Evolutionary conservation across 306 rosid genomes (phyloP).

Genomic region (barrel medic (Medicago truncatula)): DNA sequence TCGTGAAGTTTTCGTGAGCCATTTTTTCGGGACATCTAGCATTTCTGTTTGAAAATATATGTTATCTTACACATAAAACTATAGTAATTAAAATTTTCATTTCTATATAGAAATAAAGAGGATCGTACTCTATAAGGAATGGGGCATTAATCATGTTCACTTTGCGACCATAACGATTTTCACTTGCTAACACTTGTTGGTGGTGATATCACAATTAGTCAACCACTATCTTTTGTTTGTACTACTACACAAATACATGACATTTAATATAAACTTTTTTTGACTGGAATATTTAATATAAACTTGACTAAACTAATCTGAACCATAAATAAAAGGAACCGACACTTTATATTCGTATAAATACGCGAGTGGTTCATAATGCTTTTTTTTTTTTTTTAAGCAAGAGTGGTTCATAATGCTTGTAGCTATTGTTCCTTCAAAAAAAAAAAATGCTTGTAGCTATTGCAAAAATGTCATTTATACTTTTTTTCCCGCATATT

Average conservation of each 20-base stretch:
- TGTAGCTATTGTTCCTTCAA: background rate
- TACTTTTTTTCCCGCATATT: too few relatives aligned
- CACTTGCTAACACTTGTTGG: background rate
- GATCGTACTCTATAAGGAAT: too few relatives aligned
- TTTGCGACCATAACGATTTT: too few relatives aligned
- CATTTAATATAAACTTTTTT: background rate
- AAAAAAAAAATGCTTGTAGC: background rate
- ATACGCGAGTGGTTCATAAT: background rate
- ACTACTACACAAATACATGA: background rate
- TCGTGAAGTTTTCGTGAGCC: too few relatives aligned
- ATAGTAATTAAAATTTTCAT: too few relatives aligned
- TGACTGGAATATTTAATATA: background rate
- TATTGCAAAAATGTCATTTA: background rate
- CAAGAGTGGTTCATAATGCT: background rate
- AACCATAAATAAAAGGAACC: conserved; percentile 35
- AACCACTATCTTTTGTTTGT: background rate
- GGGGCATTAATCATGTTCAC: too few relatives aligned
- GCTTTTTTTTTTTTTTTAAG: too few relatives aligned
- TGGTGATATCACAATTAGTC: background rate
- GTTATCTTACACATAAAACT: too few relatives aligned
- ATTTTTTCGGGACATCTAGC: too few relatives aligned
- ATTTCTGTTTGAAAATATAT: too few relatives aligned
- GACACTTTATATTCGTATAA: conserved; percentile 17
- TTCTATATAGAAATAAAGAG: too few relatives aligned
- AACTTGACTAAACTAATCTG: background rate